Percentiles rank a stretch among this genome's conserved stretches.
These are phyloP conservation scores for Trametes pubescens DNA, from an alignment of 1,284 basidiomycete species.

Conservation along the genomic window DNA sequence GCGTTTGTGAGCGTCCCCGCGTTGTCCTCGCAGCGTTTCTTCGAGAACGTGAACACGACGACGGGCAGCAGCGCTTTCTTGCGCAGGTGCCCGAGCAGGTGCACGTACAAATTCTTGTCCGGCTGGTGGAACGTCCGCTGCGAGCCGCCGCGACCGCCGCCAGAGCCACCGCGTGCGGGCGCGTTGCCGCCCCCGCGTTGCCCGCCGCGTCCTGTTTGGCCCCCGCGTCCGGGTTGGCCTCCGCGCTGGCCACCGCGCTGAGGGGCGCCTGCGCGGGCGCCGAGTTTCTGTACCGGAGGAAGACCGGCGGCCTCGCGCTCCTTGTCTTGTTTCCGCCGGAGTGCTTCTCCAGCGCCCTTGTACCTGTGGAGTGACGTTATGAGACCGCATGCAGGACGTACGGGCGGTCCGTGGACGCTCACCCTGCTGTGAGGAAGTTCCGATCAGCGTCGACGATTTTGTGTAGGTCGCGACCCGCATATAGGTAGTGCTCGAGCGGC, in stretches of 20 bases:
- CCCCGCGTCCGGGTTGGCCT: conserved; percentile 58
- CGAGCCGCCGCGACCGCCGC: conserved; percentile 55
- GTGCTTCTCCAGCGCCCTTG: conserved; percentile 88
- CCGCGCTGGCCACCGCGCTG: conserved; percentile 65
- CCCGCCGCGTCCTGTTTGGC: conserved; percentile 52
- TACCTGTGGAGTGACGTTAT: conserved; percentile 58
- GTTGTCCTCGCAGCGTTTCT: conserved; percentile 97
- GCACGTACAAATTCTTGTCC: conserved; percentile 95
- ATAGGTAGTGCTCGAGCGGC: conserved; percentile 96
- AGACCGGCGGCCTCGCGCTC: conserved; percentile 94
- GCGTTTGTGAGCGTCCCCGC: conserved; percentile 89
- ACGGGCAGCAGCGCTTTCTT: conserved; percentile 92
- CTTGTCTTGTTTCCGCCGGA: conserved; percentile 96
- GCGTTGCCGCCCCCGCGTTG: conserved; percentile 55
- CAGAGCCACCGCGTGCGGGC: conserved; percentile 36
- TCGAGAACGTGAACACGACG: conserved; percentile 97
- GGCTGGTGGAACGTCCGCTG: conserved; percentile 72
- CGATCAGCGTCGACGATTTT: conserved; percentile 92
- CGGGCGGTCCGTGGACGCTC: conserved; percentile 1
- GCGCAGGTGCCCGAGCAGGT: conserved; percentile 87
- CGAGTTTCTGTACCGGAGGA: conserved; percentile 81
- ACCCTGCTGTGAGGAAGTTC: conserved; percentile 83
- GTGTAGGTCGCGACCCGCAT: conserved; percentile 90
- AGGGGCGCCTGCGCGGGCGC: conserved; percentile 77
- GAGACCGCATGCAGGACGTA: not conserved